Base-by-base conservation (phyloP, 192 early-diverging fungal genomes). In the Funneliformis mosseae region DNA sequence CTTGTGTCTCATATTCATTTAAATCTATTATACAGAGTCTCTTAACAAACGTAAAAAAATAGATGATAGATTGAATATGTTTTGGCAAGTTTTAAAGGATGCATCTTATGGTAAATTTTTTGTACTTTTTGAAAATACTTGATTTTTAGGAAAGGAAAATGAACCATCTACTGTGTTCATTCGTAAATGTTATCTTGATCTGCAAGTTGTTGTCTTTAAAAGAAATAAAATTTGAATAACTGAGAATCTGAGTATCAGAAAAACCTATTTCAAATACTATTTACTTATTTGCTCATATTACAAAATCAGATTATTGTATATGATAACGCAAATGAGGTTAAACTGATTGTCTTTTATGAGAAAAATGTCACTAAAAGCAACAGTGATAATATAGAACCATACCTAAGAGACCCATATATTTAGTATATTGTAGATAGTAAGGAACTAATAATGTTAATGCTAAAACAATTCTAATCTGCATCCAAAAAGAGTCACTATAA, bases 381-480 rank as follows among this genome's bases (percentile, higher is more conserved):
- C 6, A 27, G 18, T 0, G 0, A 0, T 23, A 21, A 1, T 0
- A 59, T 76, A 9, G 12, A 61, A 0, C 7, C 10, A 39, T 55
- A 76, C n/a, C 18, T 76, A 27, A 10, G 8, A 16, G 10, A 76
- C 8, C 3, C 2, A 39, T 2, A 8, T 4, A 9, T 41, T 46
- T 76, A 59, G 74, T 76, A 76, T 61, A 59, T 76, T 60, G 74
- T 76, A 39, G 59, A 76, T 61, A 14, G 74, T 23, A n/a, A 61
- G 4, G 12, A 21, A n/a, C 74, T 38, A 18, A 43, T 4, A 27
- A 33, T 25, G n/a, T 28, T 76, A 16, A 61, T 6, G 74, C 74
- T 23, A 76, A 76, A 45, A 76, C 74, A 76, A 62, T 76, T 76
- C 74, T 76, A 18, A 16, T 73, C 25, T 76, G 74, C 74, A 7